Evolutionary conservation across 352 stramenopile species (phyloP).

Genomic region (Globisporangium nodosum): DNA sequence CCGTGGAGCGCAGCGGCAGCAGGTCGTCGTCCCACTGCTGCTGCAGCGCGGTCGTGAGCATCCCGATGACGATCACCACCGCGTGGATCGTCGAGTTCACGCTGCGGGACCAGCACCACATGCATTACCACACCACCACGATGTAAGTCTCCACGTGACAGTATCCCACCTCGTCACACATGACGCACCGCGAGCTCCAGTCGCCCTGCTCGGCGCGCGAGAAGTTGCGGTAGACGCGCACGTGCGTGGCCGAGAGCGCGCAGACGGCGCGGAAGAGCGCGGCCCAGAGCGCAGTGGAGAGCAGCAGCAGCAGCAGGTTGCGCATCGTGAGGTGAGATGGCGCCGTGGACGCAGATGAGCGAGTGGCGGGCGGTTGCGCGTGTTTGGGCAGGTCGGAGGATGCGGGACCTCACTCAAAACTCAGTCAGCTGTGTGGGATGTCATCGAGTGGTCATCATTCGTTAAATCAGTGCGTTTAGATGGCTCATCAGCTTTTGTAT

Average conservation of each 20-base stretch:
- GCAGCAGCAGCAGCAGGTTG: slow-evolving; percentile 39
- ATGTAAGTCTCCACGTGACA: too few species aligned
- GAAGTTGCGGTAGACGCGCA: slow-evolving; percentile 68
- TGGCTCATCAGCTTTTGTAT: too few species aligned
- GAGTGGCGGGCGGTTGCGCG: slow-evolving; percentile 2
- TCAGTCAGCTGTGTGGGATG: too few species aligned
- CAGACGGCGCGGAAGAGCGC: slow-evolving; percentile 46
- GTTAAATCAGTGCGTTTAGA: too few species aligned
- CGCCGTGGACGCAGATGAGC: background rate
- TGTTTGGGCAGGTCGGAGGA: background rate
- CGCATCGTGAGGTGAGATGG: slow-evolving; percentile 4
- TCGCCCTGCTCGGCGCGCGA: slow-evolving; percentile 62
- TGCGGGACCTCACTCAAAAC: too few species aligned
- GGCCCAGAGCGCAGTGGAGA: slow-evolving; percentile 52
- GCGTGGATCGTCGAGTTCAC: slow-evolving; percentile 81
- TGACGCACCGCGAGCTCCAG: slow-evolving; percentile 69
- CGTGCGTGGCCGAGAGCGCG: slow-evolving; percentile 43
- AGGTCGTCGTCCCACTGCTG: slow-evolving; percentile 65
- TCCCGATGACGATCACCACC: slow-evolving; percentile 50
- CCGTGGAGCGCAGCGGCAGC: slow-evolving; percentile 45
- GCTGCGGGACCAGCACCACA: slow-evolving; percentile 18
- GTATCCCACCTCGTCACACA: background rate
- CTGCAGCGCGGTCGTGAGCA: slow-evolving; percentile 52
- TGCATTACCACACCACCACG: too few species aligned
- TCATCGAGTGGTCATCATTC: too few species aligned